These are phyloP conservation scores for Vitis vinifera DNA, from an alignment of 164 flowering plant species.

Conservation along the genomic window ASM3070453v1 NC_081811.1:1392001-1392500, in stretches of 20 bases:
- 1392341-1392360: conserved; percentile 76
- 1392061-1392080: conserved; percentile 13
- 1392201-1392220: conserved; percentile 70
- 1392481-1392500: conserved; percentile 72
- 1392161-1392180: conserved; percentile 32
- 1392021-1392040: conserved; percentile 45
- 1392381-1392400: conserved; percentile 89
- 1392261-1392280: conserved; percentile 93
- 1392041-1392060: conserved; percentile 56
- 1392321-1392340: conserved; percentile 62
- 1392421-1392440: conserved; percentile 63
- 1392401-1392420: conserved; percentile 59
- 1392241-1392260: conserved; percentile 68
- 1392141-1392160: conserved; percentile 18
- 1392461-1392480: conserved; percentile 87
- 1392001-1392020: conserved; percentile 65
- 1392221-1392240: conserved; percentile 85
- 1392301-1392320: conserved; percentile 71
- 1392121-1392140: conserved; percentile 17
- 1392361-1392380: conserved; percentile 84
- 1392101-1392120: conserved; percentile 6
- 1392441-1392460: conserved; percentile 90
- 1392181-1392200: conserved; percentile 60
- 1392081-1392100: conserved; percentile 11
- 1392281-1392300: conserved; percentile 78